Conservation (phyloP, 495 filamentous ascomycete species). For the Venustampulla echinocandica region DNA sequence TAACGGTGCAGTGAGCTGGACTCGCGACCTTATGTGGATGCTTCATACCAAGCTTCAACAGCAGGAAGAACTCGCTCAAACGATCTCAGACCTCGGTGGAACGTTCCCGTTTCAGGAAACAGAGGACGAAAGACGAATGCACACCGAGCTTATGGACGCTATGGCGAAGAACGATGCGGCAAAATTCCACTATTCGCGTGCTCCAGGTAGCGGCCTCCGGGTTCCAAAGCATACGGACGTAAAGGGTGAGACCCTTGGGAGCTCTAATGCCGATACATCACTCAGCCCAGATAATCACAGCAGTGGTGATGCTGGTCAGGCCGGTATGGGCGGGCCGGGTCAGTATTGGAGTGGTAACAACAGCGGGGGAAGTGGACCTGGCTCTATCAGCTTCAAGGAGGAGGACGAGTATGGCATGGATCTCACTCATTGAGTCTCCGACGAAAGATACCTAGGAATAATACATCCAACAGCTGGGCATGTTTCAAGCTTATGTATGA, state of each 20-base stretch:
- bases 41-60: constrained; percentile 79
- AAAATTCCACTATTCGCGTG: constrained; percentile 72
- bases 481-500: background rate
- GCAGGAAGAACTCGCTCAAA: constrained; percentile 70
- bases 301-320: constrained; percentile 45
- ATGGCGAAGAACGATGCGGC: constrained; percentile 66
- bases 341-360: constrained; percentile 67
- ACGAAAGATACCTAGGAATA: constrained; percentile 30
- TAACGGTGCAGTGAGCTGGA: constrained; percentile 95
- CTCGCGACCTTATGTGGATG: constrained; percentile 95
- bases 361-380: constrained; percentile 48
- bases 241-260: constrained; percentile 62
- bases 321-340: constrained; percentile 34
- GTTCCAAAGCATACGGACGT: constrained; percentile 91
- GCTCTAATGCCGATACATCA: constrained; percentile 38
- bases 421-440: constrained; percentile 41
- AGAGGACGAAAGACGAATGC: constrained; percentile 93
- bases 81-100: constrained; percentile 61
- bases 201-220: constrained; percentile 73
- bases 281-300: constrained; percentile 65
- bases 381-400: constrained; percentile 68
- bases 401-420: constrained; percentile 89
- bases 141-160: constrained; percentile 78
- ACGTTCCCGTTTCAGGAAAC: constrained; percentile 72
- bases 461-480: background rate